Base-by-base conservation (phyloP, 176 grass and related monocot species). In the Raddia guianensis region DNA sequence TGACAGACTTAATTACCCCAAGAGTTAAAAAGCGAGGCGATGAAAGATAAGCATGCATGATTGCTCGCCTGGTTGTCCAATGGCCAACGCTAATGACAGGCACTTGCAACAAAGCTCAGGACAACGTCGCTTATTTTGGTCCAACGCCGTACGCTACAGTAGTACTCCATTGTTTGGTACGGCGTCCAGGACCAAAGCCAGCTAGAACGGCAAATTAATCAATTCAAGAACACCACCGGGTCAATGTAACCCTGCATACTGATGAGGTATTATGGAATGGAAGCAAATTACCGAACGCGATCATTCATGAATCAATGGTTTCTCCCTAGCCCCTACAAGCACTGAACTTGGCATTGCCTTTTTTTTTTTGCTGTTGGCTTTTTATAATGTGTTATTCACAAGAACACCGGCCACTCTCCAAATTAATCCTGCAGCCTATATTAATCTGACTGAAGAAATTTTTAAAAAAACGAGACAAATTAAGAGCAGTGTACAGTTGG, bases 361-460 rank as follows among this genome's bases (percentile, higher is more conserved):
- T 46, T 15, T 59, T 67, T 44, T 3, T 76, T 59, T 14, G 12
- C 71, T 43, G 27, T 27, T 27, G 27, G 27, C 27, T 27, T 27
- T 27, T 0, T 27, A 27, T 21, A 45, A 44, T 78, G n/a, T 55
- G 19, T 87, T 82, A 87, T 87, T 82, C 85, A 51, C 48, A 77
- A 47, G 35, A 82, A 51, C 18, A 53, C 4, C 4, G 4, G 2
- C 45, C 72, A 49, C 70, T 69, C 15, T 70, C 75, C 63, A 68
- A 18, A 12, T 27, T 27, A 86, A n/a, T 45, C 34, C 70, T 81
- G 69, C 37, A 76, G 34, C 71, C 85, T 87, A 86, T 52, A 51
- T 61, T 81, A 76, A 27, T 59, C 44, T 69, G 32, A 68, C 19
- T 76, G 63, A 58, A 14, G 49, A 68, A 57, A 74, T n/a, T n/a